Evolutionary conservation across 2,329 filamentous ascomycete species (phyloP).

Genomic region (Tolypocladium guangdongense): DNA sequence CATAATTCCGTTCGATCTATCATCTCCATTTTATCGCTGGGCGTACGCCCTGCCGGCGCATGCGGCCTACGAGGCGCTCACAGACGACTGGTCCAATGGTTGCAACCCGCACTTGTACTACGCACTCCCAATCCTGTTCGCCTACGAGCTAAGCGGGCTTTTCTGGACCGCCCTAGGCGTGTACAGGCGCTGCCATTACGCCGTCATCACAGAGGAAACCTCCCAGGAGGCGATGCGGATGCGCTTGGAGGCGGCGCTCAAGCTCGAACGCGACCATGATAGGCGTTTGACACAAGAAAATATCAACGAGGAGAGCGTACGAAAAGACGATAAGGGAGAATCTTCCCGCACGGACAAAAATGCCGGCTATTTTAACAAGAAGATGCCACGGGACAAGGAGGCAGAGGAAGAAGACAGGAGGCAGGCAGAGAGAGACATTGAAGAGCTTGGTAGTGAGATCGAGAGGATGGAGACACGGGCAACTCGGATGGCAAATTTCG

Average conservation of each 20-base stretch:
- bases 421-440: conserved; percentile 1
- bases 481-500: conserved; percentile 1
- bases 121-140: conserved; percentile 9
- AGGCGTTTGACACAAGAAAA: not conserved
- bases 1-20: conserved; percentile 8
- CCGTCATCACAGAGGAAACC: conserved; percentile 7
- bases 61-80: conserved; percentile 8
- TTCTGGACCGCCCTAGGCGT: conserved; percentile 6
- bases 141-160: conserved; percentile 7
- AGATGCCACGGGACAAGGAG: not conserved
- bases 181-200: conserved; percentile 6
- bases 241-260: conserved; percentile 4
- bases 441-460: conserved; percentile 3
- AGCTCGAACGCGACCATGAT: conserved; percentile 2
- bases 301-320: not conserved
- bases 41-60: conserved; percentile 9
- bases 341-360: not conserved
- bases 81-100: conserved; percentile 9
- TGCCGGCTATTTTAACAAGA: not conserved
- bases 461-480: conserved; percentile 5
- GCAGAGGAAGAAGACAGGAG: not conserved
- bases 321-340: not conserved
- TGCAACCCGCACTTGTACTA: conserved; percentile 10
- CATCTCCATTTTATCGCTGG: conserved; percentile 8
- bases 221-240: conserved; percentile 5